phyloP scores from a whole-genome alignment of 2,329 filamentous ascomycete species.

The Diplodia seriata region DNA sequence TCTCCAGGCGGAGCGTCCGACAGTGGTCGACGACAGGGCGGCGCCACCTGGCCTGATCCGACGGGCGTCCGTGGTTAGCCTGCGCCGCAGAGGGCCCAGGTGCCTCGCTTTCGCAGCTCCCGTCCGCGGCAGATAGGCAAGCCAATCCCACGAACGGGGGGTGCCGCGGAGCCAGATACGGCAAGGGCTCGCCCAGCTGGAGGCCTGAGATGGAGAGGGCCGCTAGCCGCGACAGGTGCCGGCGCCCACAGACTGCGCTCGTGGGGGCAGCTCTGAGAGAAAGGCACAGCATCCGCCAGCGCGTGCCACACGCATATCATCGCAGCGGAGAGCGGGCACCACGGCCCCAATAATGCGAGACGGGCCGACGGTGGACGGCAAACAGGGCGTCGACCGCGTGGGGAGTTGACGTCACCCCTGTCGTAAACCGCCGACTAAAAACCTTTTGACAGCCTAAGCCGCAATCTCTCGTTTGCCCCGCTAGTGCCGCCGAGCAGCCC shows the following conservation, averaged over 20 bases:
- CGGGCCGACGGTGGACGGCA: constrained; percentile 8
- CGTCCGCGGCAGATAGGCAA: no score
- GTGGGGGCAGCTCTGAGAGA: no score
- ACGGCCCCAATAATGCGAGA: constrained; percentile 8
- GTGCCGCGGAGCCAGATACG: not conserved
- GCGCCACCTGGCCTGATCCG: not conserved
- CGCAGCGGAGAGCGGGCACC: not conserved
- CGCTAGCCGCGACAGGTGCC: not conserved
- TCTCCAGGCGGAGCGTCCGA: no score
- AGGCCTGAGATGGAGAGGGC: not conserved
- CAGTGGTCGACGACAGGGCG: not conserved
- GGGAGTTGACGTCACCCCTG: constrained; percentile 19
- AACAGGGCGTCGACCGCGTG: not conserved
- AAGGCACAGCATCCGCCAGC: no score
- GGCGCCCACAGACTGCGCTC: not conserved
- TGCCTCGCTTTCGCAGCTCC: not conserved
- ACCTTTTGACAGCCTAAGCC: constrained; percentile 24
- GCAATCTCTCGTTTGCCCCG: constrained; percentile 18
- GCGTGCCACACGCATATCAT: no score
- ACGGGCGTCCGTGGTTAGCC: not conserved
- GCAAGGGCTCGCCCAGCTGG: not conserved
- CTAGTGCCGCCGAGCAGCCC: constrained; percentile 22
- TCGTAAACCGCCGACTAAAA: constrained; percentile 19
- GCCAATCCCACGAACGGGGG: not conserved
- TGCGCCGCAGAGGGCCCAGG: not conserved